Evolutionary conservation across 2,329 filamentous ascomycete genomes (phyloP), one percentile per base, ranked within the genome.

Genomic region (Phialophora chinensis): DNA sequence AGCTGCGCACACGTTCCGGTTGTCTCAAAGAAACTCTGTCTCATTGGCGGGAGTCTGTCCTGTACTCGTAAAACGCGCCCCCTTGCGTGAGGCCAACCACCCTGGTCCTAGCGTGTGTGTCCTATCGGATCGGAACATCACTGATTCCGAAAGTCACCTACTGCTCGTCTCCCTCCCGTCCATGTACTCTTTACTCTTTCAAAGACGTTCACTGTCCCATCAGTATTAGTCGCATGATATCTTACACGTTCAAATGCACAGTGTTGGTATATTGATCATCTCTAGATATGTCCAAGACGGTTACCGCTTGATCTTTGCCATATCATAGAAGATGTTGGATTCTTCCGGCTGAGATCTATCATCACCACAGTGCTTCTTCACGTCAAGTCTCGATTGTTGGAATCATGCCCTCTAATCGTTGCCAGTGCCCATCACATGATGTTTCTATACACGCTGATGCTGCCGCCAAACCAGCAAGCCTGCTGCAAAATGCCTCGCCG

Each of bases 311-410:
- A 33, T 31, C 10, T 29, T 14, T 53, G 59, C 38, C 59, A 61
- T 54, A 25, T 53, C 23, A 33, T n/a, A 20, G 58, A 50, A 61
- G 58, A 61, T 42, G 59, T 61, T 61, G 59, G 59, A 61, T 61
- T 52, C 50, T 61, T 42, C 50, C 23, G 33, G 49, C 31, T 59
- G 62, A 64, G 54, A 59, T 33, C 42, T 64, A 44, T 64, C 62
- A 53, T 33, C 50, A 17, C 53, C 10, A 25, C 47, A 35, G 59
- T 27, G 8, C 47, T 27, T 50, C n/a, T 27, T 49, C n/a, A 35
- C 23, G 42, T 20, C 38, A 44, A 44, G 38, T n/a, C 38, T 44
- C 44, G 14, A 20, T 23, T 60, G 57, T 60, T 50, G 57, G 47
- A 60, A 60, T 61, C 49, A 54, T 54, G 33, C n/a, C 20, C 57